Conservation (phyloP, 768 basidiomycete species). For the Floccularia luteovirens region DNA sequence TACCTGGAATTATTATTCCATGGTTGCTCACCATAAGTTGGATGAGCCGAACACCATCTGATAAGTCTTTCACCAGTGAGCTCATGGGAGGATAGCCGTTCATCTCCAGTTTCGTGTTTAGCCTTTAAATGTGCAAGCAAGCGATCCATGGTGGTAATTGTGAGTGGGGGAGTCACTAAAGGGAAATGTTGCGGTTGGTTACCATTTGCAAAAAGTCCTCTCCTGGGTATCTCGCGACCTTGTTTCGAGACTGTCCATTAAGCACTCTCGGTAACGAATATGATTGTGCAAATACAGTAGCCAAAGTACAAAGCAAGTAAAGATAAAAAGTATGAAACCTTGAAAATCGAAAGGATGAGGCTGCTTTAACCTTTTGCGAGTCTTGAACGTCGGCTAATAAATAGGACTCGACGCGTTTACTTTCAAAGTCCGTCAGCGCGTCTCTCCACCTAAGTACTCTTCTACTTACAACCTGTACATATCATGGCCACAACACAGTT, state of each 20-base stretch:
- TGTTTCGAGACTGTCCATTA: slow-evolving; percentile 54
- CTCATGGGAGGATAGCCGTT: slow-evolving; percentile 83
- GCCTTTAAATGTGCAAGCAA: slow-evolving; percentile 39
- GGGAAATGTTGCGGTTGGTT: slow-evolving; percentile 3
- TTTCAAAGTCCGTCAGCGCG: slow-evolving; percentile 40
- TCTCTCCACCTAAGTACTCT: slow-evolving; percentile 13
- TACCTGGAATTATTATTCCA: neutral
- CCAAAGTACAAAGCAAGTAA: too few relatives aligned
- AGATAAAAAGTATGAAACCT: too few relatives aligned
- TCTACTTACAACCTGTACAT: slow-evolving; percentile 4
- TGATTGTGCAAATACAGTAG: slow-evolving; percentile 3
- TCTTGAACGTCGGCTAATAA: slow-evolving; percentile 6
- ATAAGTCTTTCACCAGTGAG: slow-evolving; percentile 85
- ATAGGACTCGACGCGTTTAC: slow-evolving; percentile 20
- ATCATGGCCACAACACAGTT: slow-evolving; percentile 70
- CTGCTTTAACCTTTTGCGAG: too few relatives aligned
- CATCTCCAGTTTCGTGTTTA: slow-evolving; percentile 90
- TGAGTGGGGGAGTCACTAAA: neutral
- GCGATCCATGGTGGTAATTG: slow-evolving; percentile 3
- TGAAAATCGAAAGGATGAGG: too few relatives aligned
- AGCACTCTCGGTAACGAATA: slow-evolving; percentile 1
- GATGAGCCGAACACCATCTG: slow-evolving; percentile 91
- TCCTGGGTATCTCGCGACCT: slow-evolving; percentile 63
- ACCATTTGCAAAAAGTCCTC: slow-evolving; percentile 93
- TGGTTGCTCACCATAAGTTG: slow-evolving; percentile 75